Percentiles rank a stretch among this genome's conserved stretches.
These are phyloP conservation scores for Eremothecium sinecaudum DNA, from an alignment of 1,139 yeast species.

Conservation along the genomic window DNA sequence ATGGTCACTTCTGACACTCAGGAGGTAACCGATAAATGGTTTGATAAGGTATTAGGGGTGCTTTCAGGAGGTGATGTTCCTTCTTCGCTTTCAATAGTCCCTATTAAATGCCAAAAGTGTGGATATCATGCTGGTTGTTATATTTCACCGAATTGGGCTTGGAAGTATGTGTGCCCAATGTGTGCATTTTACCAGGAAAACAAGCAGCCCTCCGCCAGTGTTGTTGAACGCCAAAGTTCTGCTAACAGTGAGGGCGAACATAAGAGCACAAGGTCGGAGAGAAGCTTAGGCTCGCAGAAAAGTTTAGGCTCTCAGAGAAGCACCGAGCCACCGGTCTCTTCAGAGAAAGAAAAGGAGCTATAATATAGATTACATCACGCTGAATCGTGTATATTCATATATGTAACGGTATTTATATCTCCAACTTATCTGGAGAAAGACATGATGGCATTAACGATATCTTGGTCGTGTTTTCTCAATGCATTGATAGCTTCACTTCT, in stretches of 20 bases:
- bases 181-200: slow-evolving; percentile 42
- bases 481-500: slow-evolving; percentile 89
- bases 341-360: slow-evolving; percentile 1
- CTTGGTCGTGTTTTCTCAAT: slow-evolving; percentile 80
- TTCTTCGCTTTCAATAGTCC: slow-evolving; percentile 10
- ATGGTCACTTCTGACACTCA: slow-evolving; percentile 10
- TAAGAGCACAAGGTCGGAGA: too few relatives aligned
- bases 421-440: slow-evolving; percentile 45
- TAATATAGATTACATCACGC: too few relatives aligned
- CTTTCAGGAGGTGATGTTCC: slow-evolving; percentile 25
- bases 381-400: too few relatives aligned
- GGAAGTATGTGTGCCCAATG: slow-evolving; percentile 59
- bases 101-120: slow-evolving; percentile 24
- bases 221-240: too few relatives aligned
- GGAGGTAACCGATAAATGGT: slow-evolving; percentile 23
- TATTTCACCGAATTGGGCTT: slow-evolving; percentile 38
- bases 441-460: slow-evolving; percentile 94
- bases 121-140: slow-evolving; percentile 21
- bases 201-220: too few relatives aligned
- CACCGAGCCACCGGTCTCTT: too few relatives aligned
- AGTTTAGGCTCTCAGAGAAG: slow-evolving; percentile 2
- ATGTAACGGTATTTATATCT: too few relatives aligned
- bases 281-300: too few relatives aligned
- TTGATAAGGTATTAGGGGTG: slow-evolving; percentile 26
- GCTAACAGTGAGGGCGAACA: too few relatives aligned